Conservation (phyloP, 2,329 filamentous ascomycete species). For the Endoconidiophora laricicola region DNA sequence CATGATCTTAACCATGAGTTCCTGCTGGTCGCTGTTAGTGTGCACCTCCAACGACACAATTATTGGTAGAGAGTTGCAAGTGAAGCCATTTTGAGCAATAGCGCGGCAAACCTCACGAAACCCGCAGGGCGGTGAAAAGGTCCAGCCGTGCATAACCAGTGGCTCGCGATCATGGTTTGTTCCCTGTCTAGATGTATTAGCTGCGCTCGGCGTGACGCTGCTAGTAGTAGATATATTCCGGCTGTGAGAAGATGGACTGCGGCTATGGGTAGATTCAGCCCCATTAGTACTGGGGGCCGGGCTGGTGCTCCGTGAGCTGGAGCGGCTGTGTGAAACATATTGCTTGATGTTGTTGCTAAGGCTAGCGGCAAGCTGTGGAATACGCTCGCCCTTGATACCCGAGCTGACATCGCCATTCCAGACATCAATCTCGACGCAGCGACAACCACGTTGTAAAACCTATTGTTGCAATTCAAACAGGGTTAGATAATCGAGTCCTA, state of each 20-base stretch:
- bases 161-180: conserved; percentile 36
- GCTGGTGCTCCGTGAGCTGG: conserved; percentile 11
- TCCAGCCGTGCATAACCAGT: conserved; percentile 68
- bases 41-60: conserved; percentile 92
- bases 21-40: conserved; percentile 64
- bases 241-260: background rate
- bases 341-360: conserved; percentile 18
- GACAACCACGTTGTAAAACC: conserved; percentile 60
- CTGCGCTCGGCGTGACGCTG: background rate
- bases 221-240: background rate
- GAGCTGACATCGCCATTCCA: conserved; percentile 56
- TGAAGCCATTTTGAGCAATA: conserved; percentile 64
- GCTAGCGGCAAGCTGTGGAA: conserved; percentile 28
- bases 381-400: conserved; percentile 29
- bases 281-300: background rate
- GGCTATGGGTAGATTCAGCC: conserved; percentile 7
- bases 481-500: background rate
- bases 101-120: conserved; percentile 77
- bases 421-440: conserved; percentile 89
- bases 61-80: conserved; percentile 58
- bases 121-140: conserved; percentile 66
- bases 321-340: conserved; percentile 22
- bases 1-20: conserved; percentile 89
- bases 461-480: conserved; percentile 18
- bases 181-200: background rate